phyloP scores from a whole-genome alignment of 1,284 basidiomycete species.

The Naganishia albida region DNA sequence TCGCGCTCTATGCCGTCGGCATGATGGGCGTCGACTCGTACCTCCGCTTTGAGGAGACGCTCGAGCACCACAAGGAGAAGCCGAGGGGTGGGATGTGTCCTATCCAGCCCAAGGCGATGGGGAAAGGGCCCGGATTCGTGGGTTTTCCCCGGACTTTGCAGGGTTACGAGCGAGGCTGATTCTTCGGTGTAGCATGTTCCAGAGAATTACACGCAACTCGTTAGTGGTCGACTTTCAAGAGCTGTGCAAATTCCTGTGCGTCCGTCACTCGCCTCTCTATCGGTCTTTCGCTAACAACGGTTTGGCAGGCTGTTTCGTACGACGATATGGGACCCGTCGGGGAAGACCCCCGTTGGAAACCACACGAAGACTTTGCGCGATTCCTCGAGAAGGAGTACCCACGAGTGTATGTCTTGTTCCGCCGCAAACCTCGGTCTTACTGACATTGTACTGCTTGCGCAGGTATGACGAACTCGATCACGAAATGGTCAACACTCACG shows the following conservation, averaged over 20 bases:
- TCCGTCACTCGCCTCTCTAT: neutral
- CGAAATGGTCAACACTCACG: constrained; percentile 54
- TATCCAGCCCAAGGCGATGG: constrained; percentile 32
- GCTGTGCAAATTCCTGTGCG: constrained; percentile 47
- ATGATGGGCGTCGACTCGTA: constrained; percentile 9
- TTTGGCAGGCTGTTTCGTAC: constrained; percentile 51
- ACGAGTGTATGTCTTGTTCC: constrained; percentile 35
- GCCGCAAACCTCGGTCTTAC: neutral
- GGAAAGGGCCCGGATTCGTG: constrained; percentile 33
- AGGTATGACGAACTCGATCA: constrained; percentile 48
- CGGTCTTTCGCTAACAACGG: too few relatives aligned
- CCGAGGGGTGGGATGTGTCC: constrained; percentile 30
- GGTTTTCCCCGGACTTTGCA: neutral
- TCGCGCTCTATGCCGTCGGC: constrained; percentile 14
- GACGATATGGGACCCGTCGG: constrained; percentile 52
- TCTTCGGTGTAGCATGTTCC: constrained; percentile 29
- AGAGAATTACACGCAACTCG: constrained; percentile 43
- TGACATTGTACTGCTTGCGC: constrained; percentile 16
- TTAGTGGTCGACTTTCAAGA: constrained; percentile 46
- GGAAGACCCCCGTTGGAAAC: constrained; percentile 49
- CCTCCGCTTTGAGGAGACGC: neutral
- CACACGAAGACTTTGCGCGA: constrained; percentile 48
- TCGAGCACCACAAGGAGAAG: neutral
- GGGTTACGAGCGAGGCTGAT: constrained; percentile 37
- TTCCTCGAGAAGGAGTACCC: constrained; percentile 55